Evolutionary conservation across 805 yeast genomes (phyloP), one percentile per base, ranked within the genome.

Genomic region (Torulaspora gathmanii): DNA sequence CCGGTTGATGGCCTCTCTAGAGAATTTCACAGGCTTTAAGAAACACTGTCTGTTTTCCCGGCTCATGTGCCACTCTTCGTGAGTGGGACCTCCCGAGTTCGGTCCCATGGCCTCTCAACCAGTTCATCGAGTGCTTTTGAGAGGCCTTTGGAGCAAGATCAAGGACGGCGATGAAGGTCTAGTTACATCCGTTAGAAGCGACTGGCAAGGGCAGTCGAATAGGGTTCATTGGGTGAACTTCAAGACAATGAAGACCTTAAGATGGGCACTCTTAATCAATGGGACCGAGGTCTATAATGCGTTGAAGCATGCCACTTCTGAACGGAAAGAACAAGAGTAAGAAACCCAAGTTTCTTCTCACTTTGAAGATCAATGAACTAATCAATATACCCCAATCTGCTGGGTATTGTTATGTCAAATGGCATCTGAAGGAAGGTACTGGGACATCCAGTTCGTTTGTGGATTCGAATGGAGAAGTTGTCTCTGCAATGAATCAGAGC

Each of bases 351-450:
- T 90, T 86, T 63, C 68, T 77, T 40, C 70, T 87, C 33, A 63
- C 71, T 16, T 65, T 87, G 23, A 64, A 73, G 13, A 73, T 89
- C 38, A 75, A 77, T 44, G 95, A 86, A 51, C 69, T 91, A 37
- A 74, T 82, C n/a, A 90, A 90, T 57, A 77, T 91, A 23, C 98
- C 98, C 1, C 89, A 86, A 53, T 72, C 83, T 1, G 70, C 80
- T 2, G 95, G 95, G 0, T 60, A 70, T 29, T 80, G 91, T 54
- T 80, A 64, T 51, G 77, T 88, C 15, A 79, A 81, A 46, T 75
- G 90, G 75, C 71, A 70, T 35, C 68, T 86, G 8, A 71, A 73
- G 44, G 88, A 83, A 36, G 61, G 64, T 10, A 61, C 63, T 3
- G 67, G 68, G 6, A 55, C 58, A 0, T 54, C 64, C 3, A 39